Conservation (phyloP, 225 moss, liverwort and hornwort species). For the Polytrichum formosum region DNA sequence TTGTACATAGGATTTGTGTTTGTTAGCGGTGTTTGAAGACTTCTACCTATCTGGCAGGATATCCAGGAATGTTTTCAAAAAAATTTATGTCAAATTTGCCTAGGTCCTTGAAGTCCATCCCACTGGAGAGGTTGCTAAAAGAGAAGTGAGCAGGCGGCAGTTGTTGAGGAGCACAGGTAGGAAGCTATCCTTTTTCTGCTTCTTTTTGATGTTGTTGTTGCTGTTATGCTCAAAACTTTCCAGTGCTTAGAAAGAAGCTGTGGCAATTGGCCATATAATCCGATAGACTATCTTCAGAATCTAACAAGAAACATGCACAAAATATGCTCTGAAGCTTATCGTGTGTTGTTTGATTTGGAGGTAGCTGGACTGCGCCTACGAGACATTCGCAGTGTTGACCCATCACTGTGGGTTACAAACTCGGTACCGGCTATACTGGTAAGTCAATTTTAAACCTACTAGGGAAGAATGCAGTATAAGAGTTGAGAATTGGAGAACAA, state of each 20-base stretch:
- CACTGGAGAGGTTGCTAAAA: conserved; percentile 40
- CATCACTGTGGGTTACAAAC: conserved; percentile 94
- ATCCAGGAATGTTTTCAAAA: too few relatives aligned
- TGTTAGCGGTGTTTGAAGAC: too few relatives aligned
- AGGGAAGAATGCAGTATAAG: background rate
- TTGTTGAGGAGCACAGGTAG: conserved; percentile 56
- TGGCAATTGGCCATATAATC: too few relatives aligned
- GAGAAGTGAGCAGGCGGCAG: conserved; percentile 61
- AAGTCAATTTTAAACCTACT: conserved; percentile 2
- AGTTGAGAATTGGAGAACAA: conserved; percentile 9
- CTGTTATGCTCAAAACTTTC: background rate
- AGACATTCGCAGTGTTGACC: conserved; percentile 96
- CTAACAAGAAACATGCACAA: background rate
- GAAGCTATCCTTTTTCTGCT: background rate
- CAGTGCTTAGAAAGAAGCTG: background rate
- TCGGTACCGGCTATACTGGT: conserved; percentile 86
- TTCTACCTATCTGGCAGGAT: too few relatives aligned
- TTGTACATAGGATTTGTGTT: too few relatives aligned
- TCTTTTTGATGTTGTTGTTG: background rate
- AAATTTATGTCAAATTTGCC: background rate
- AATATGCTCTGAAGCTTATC: conserved; percentile 7
- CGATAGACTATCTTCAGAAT: too few relatives aligned
- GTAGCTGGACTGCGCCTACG: conserved; percentile 79
- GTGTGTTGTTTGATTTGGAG: conserved; percentile 19
- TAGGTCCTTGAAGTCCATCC: conserved; percentile 66